phyloP scores from a whole-genome alignment of 2,329 filamentous ascomycete genomes.

The Fusarium dlaminii region DNA sequence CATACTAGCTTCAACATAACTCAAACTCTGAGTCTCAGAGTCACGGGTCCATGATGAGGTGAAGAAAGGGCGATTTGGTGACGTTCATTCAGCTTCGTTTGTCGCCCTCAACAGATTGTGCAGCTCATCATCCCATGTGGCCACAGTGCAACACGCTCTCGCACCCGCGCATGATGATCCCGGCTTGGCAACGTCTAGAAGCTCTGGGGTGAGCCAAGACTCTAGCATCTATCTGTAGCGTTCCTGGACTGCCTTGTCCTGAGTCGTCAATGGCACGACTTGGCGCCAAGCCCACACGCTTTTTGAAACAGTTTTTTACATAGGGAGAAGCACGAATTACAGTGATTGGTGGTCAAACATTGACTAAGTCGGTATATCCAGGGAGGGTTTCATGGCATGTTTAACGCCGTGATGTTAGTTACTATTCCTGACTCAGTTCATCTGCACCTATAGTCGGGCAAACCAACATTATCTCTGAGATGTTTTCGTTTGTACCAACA shows the following conservation, averaged over 20 bases:
- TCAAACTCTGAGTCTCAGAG: not conserved
- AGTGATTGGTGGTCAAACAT: constrained; percentile 8
- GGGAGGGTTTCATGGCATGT: not conserved
- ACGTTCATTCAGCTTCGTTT: constrained; percentile 11
- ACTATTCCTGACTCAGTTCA: not conserved
- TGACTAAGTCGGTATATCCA: not conserved
- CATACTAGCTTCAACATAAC: not conserved
- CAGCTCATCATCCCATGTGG: constrained; percentile 11
- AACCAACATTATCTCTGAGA: not conserved
- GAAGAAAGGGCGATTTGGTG: not conserved
- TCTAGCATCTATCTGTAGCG: constrained; percentile 11
- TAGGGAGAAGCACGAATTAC: not conserved
- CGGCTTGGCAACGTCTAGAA: constrained; percentile 29
- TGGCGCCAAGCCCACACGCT: constrained; percentile 24
- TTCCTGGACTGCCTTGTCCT: constrained; percentile 8
- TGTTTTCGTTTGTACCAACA: not conserved
- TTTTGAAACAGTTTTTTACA: constrained; percentile 6
- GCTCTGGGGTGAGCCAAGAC: constrained; percentile 28
- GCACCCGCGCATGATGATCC: not conserved
- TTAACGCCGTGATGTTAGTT: not conserved
- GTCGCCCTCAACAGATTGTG: constrained; percentile 11
- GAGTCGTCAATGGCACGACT: constrained; percentile 25
- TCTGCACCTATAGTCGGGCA: not conserved
- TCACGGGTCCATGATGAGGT: not conserved
- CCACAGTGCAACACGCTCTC: constrained; percentile 21